Conservation (phyloP, 306 rosid species). For the Castanospermum australe region DNA sequence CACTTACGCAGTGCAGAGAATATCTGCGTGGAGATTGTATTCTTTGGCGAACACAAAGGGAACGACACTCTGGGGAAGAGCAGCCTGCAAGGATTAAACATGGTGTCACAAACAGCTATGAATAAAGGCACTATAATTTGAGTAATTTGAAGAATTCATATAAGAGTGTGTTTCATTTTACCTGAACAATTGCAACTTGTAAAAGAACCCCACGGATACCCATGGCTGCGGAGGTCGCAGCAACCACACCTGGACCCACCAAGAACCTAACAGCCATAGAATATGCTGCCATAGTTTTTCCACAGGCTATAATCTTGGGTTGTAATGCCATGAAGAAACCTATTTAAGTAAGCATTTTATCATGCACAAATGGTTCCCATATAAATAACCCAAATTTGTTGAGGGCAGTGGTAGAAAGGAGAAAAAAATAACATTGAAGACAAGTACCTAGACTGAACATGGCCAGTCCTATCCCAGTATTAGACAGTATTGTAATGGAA, state of each 20-base stretch:
- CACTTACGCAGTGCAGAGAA: slow-evolving; percentile 44
- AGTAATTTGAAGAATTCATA: not conserved
- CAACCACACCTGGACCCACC: slow-evolving; percentile 21
- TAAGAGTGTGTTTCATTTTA: not conserved
- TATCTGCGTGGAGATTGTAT: slow-evolving; percentile 35
- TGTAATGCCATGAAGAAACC: slow-evolving; percentile 45
- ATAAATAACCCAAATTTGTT: not conserved
- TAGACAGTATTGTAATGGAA: slow-evolving; percentile 32
- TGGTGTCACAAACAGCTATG: not conserved
- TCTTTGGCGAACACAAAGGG: slow-evolving; percentile 41
- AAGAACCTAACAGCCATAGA: slow-evolving; percentile 36
- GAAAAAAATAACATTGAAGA: not conserved
- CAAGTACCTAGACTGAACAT: slow-evolving; percentile 44
- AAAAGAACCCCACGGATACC: slow-evolving; percentile 37
- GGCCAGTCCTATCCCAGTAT: slow-evolving; percentile 38
- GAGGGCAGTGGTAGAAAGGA: not conserved
- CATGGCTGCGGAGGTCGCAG: slow-evolving; percentile 28
- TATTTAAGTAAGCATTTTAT: not conserved
- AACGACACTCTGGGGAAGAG: slow-evolving; percentile 35
- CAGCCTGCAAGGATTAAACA: slow-evolving; percentile 29
- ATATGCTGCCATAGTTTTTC: slow-evolving; percentile 22
- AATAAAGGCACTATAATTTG: not conserved
- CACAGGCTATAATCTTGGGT: slow-evolving; percentile 39
- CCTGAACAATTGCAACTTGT: slow-evolving; percentile 38
- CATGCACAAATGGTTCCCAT: not conserved